Evolutionary conservation across 805 yeast genomes (phyloP), one percentile per base, ranked within the genome.

Genomic region (Lipomyces oligophaga): DNA sequence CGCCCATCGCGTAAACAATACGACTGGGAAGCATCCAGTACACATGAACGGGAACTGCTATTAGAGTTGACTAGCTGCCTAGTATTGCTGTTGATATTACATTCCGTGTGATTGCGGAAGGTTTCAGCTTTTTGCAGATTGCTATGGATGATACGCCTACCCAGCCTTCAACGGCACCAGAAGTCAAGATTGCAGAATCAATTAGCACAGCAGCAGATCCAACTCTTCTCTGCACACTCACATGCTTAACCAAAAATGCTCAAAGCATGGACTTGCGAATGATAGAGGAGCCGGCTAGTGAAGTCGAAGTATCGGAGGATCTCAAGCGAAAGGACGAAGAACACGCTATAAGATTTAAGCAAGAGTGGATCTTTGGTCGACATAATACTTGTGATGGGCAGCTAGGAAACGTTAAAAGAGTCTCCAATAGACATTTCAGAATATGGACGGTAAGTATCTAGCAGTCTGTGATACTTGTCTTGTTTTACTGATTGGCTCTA

Each of bases 341-440:
- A 13, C n/a, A n/a, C n/a, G n/a, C n/a, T n/a, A n/a, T n/a, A n/a
- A n/a, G n/a, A n/a, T 53, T 61, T 38, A 59, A 67, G 40, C 55
- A 70, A 54, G 64, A 66, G 20, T 85, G 94, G 94, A 62, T 68
- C 5, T 75, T 88, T 67, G 97, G 97, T 0, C 74, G 97, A 55
- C 79, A 83, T 49, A 61, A 66, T 1, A 73, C 71, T 10, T 79
- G 83, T 50, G 95, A 85, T 58, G 77, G 83, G 58, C 69, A 69
- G 32, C 67, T 87, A 46, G 79, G 76, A 6, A 68, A 77, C 36
- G 74, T 84, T 16, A 75, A 85, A 24, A 68, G 89, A 43, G 70
- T 88, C 27, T 83, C 93, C 42, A 85, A 84, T 59, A 70, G 73
- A 45, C 97, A 89, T 67, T 78, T 79, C 69, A 38, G 44, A 18